Percentiles rank a stretch among this genome's conserved stretches.
Conservation (phyloP, 2,329 filamentous ascomycete species). For the Diaporthe velutina region DNA sequence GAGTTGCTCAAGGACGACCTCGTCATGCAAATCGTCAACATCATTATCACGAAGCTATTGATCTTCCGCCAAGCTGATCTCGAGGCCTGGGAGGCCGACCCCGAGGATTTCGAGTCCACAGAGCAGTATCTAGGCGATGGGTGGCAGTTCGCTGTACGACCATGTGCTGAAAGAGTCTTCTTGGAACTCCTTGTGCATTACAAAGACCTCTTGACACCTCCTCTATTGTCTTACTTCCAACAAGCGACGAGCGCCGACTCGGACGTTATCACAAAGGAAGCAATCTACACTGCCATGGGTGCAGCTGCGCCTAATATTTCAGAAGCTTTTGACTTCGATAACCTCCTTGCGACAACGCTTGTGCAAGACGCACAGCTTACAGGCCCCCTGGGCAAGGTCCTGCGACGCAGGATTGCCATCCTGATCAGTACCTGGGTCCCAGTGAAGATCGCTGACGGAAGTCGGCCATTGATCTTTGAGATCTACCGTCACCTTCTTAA, state of each 20-base stretch:
- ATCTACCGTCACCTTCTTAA: conserved; percentile 91
- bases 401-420: conserved; percentile 89
- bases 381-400: conserved; percentile 77
- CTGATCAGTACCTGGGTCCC: conserved; percentile 91
- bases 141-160: conserved; percentile 92
- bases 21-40: conserved; percentile 84
- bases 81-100: conserved; percentile 92
- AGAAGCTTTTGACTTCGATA: conserved; percentile 84
- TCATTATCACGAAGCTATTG: conserved; percentile 89
- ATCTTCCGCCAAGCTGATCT: conserved; percentile 88
- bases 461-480: conserved; percentile 82
- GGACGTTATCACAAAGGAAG: conserved; percentile 89
- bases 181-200: conserved; percentile 91
- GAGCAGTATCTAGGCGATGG: conserved; percentile 88
- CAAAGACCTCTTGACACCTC: conserved; percentile 83
- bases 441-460: conserved; percentile 77
- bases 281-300: conserved; percentile 93
- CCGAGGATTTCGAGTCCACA: conserved; percentile 93
- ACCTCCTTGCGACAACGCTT: conserved; percentile 80
- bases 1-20: conserved; percentile 83
- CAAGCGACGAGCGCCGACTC: conserved; percentile 75
- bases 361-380: conserved; percentile 80
- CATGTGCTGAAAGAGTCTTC: conserved; percentile 94
- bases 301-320: conserved; percentile 83
- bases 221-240: conserved; percentile 85